Evolutionary conservation across 2,329 filamentous ascomycete species (phyloP).

Genomic region (Colletotrichum sp.): DNA sequence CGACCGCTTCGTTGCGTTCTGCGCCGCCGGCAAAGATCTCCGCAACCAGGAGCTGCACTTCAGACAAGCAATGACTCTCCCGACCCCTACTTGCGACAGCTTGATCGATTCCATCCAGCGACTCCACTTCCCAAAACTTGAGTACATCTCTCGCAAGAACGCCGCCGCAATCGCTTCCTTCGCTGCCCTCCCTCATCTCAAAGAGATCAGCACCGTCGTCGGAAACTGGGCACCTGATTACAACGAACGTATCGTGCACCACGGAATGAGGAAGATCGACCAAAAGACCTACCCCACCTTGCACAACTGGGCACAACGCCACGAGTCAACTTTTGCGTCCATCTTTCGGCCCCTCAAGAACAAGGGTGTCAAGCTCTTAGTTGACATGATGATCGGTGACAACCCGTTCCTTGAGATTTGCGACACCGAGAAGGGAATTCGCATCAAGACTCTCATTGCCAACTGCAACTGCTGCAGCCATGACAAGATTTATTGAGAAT

Average conservation of each 20-base stretch:
- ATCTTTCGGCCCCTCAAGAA: not conserved
- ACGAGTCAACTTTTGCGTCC: not conserved
- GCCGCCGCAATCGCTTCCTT: not conserved
- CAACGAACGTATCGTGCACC: not conserved
- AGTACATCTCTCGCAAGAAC: not conserved
- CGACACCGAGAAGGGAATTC: not conserved
- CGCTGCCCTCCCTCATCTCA: not conserved
- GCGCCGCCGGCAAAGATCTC: not conserved
- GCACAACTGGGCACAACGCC: not conserved
- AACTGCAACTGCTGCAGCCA: not conserved
- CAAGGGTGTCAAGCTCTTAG: not conserved
- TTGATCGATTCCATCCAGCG: not conserved
- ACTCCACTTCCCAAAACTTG: not conserved
- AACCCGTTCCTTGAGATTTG: not conserved
- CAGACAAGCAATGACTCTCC: not conserved
- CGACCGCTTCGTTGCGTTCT: not conserved
- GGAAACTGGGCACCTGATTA: not conserved
- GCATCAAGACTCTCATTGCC: not conserved
- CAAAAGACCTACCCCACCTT: not conserved
- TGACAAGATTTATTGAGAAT: not conserved
- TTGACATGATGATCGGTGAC: fast-evolving
- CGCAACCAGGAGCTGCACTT: not conserved
- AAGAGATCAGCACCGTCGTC: fast-evolving
- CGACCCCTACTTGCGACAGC: not conserved
- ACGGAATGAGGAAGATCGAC: not conserved